Conservation (phyloP, 805 yeast species). For the Metschnikowia orientalis region DNA sequence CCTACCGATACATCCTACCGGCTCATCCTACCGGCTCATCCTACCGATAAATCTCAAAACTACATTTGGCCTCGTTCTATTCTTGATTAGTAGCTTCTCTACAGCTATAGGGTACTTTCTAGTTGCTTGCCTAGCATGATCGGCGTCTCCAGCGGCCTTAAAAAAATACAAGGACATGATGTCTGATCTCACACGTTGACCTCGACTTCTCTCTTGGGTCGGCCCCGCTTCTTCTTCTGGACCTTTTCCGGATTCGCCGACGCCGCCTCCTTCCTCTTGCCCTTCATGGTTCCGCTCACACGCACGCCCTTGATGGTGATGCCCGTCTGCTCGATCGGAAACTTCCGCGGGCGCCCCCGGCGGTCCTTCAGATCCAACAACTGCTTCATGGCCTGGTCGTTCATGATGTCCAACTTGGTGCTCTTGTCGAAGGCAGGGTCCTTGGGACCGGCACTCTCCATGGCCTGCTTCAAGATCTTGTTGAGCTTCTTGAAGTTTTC, state of each 20-base stretch:
- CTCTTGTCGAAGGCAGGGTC: slow-evolving; percentile 1
- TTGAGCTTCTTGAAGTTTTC: slow-evolving; percentile 40
- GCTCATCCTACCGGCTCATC: too few relatives aligned
- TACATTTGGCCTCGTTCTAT: too few relatives aligned
- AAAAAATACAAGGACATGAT: background rate
- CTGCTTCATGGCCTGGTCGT: slow-evolving; percentile 20
- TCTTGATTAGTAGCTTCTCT: too few relatives aligned
- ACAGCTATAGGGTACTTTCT: too few relatives aligned
- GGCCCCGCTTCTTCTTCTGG: slow-evolving; percentile 12
- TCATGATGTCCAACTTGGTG: slow-evolving; percentile 9
- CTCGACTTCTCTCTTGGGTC: slow-evolving; percentile 10
- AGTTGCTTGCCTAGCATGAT: too few relatives aligned
- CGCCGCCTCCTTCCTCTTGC: slow-evolving; percentile 6
- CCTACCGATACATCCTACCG: too few relatives aligned
- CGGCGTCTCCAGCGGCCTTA: background rate
- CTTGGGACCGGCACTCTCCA: slow-evolving; percentile 7
- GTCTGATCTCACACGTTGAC: background rate
- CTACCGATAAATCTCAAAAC: too few relatives aligned
- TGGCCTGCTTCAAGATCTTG: slow-evolving; percentile 21
- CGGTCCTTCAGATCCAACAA: slow-evolving; percentile 39
- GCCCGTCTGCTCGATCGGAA: slow-evolving; percentile 44
- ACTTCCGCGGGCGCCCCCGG: slow-evolving; percentile 50
- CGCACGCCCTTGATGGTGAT: slow-evolving; percentile 41
- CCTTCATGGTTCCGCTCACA: slow-evolving; percentile 31
- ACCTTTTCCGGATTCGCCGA: slow-evolving; percentile 4